A percentile compares a stretch with the other conserved stretches of the same genome.
Conservation (phyloP, 495 filamentous ascomycete species). For the Pyronema domesticum region DNA sequence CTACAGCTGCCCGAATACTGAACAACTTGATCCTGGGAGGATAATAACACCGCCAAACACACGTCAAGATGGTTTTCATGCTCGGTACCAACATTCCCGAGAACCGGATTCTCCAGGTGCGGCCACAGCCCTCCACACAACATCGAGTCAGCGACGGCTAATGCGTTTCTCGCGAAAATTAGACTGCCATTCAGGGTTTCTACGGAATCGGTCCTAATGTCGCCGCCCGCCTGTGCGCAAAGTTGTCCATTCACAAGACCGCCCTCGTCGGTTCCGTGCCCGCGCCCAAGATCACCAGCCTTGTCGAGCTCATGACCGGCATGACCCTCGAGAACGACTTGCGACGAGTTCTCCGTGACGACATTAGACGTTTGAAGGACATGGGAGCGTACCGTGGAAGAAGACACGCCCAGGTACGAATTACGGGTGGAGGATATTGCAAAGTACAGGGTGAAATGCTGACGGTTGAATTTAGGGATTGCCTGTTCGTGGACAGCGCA, state of each 20-base stretch:
- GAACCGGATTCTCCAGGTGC: conserved; percentile 58
- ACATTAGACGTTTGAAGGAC: conserved; percentile 72
- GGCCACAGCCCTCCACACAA: background rate
- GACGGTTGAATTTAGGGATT: conserved; percentile 10
- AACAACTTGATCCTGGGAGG: too few relatives aligned
- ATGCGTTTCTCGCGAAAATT: background rate
- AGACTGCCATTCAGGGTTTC: conserved; percentile 77
- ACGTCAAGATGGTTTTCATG: conserved; percentile 48
- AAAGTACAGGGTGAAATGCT: conserved; percentile 54
- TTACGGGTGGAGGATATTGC: conserved; percentile 33
- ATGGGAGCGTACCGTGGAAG: conserved; percentile 82
- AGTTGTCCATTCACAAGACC: conserved; percentile 65
- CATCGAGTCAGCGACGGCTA: background rate
- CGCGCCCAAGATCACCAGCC: conserved; percentile 52
- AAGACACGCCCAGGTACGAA: conserved; percentile 46
- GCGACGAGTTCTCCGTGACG: conserved; percentile 52
- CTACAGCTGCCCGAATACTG: too few relatives aligned
- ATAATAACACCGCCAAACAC: background rate
- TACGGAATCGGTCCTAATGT: conserved; percentile 67
- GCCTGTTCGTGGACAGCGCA: conserved; percentile 41
- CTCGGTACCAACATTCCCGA: conserved; percentile 75
- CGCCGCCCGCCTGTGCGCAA: conserved; percentile 60
- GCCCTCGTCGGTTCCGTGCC: conserved; percentile 55
- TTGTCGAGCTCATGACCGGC: conserved; percentile 67
- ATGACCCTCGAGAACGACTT: conserved; percentile 84